Base-by-base conservation (phyloP, 768 basidiomycete species). In the Auricularia sp. region DNA sequence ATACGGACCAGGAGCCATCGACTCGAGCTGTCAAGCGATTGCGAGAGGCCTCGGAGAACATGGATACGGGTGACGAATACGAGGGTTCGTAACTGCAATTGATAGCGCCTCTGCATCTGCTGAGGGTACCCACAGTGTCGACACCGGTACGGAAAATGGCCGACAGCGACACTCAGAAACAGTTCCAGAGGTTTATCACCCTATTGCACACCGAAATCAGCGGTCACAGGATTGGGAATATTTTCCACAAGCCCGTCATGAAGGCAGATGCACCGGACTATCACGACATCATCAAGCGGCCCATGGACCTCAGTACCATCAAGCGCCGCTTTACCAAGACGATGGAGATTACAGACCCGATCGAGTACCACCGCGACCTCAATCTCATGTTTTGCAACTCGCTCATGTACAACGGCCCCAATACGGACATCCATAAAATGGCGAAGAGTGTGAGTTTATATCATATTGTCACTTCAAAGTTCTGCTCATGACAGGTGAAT, bases 341-440 rank as follows among this genome's bases (percentile, higher is more conserved):
- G 69, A 93, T 93, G 0, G 67, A 83, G 2, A 93, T 97, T 59
- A 78, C 82, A 3, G 92, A 84, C 68, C 90, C 92, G 1, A 80
- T 88, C 37, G 94, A 98, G 72, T 97, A 89, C 70, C 90, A 95
- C 72, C 81, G 93, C 67, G 96, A 97, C 70, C 83, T 95, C 10
- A 88, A 85, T 72, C 79, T 97, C 67, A 96, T 98, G 89, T 96
- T 97, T 75, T 90, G 93, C 7, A 98, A 98, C 74, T 92, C 96
- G 3, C 88, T 96, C 85, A 93, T 98, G 90, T 98, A 94, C 74
- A 98, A 98, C 68, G 79, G 88, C 59, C 89, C 92, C 1, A 85
- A 85, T 3, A 90, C 88, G 16, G 90, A 92, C 71, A 88, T 96
- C n/a, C 85, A 88, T 67, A 81, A 80, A 63, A 96, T 95, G 91